Base-by-base conservation (phyloP, 352 stramenopile genomes). In the Paralagenidium karlingii region DNA sequence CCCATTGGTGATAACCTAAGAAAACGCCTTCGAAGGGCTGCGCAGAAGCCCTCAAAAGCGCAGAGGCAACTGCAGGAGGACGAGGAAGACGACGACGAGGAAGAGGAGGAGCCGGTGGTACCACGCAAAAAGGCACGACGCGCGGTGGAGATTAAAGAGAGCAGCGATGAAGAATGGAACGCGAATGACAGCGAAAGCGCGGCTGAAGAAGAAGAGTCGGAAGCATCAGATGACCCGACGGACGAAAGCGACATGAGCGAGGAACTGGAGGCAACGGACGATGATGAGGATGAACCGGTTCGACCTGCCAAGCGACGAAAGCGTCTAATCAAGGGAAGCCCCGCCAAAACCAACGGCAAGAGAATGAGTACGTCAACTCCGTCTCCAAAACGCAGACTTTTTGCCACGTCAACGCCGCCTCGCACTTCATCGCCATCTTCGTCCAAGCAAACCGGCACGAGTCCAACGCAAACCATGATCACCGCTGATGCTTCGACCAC, bases 81-180 rank as follows among this genome's bases (percentile, higher is more conserved):
- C 3, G 53, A 47, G 15, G 66, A 76, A 26, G 39, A 76, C 43
- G 76, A 58, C 7, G 68, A 57, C 2, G 58, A 67, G 6, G 66
- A 76, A 7, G 41, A 38, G 1, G 51, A 10, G 39, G 51, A 53
- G 24, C 20, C 30, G 8, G 25, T 24, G 8, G 38, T 16, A 44
- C 27, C 38, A 26, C 21, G 9, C 13, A 19, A n/a, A n/a, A n/a
- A n/a, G n/a, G n/a, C n/a, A n/a, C n/a, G n/a, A n/a, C 10, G 21
- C 34, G 20, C 28, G 34, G 36, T 49, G 19, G 30, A 32, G n/a
- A 49, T 50, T 28, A 40, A 49, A 24, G 58, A 73, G 45, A 64
- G 77, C 28, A 73, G 56, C 11, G 58, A 81, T 28, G 58, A 80
- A 39, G 68, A 86, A 49, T 60, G 39, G 21, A 38, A 58, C 39